Percentiles rank a stretch among this genome's conserved stretches.
phyloP scores from a whole-genome alignment of 2,329 filamentous ascomycete species.

The Oidium heveae region DNA sequence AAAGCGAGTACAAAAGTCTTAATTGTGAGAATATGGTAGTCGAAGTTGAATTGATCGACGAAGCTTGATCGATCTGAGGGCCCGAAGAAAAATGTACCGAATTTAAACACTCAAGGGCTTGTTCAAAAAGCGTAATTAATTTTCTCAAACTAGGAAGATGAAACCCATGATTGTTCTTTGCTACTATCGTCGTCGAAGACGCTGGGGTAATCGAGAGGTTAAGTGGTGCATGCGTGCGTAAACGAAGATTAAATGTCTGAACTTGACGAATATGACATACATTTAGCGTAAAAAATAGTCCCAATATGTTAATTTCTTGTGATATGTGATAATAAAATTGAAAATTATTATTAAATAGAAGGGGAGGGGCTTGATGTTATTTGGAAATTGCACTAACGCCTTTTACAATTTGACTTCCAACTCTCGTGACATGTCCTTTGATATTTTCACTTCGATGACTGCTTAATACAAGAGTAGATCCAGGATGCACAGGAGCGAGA shows the following conservation, averaged over 20 bases:
- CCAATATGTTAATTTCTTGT: no score
- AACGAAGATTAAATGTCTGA: slow-evolving; percentile 51
- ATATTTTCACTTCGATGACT: slow-evolving; percentile 69
- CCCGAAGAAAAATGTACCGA: slow-evolving; percentile 51
- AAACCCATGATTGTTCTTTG: slow-evolving; percentile 17
- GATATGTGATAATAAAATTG: not conserved
- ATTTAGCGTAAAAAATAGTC: no score
- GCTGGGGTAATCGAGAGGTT: slow-evolving; percentile 6
- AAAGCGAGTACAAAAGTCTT: slow-evolving; percentile 26
- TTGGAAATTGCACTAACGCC: slow-evolving; percentile 31
- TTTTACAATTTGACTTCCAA: slow-evolving; percentile 78
- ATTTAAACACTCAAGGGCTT: slow-evolving; percentile 60
- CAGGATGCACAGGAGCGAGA: slow-evolving; percentile 60
- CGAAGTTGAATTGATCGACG: slow-evolving; percentile 1
- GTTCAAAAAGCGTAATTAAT: slow-evolving; percentile 54
- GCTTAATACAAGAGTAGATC: slow-evolving; percentile 71
- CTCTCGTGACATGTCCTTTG: slow-evolving; percentile 76
- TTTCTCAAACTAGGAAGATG: slow-evolving; percentile 43
- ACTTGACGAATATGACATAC: no score
- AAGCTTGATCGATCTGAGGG: slow-evolving; percentile 18
- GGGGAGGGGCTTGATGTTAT: not conserved
- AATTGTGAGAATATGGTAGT: slow-evolving; percentile 25
- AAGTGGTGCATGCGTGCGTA: slow-evolving; percentile 34
- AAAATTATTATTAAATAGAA: no score
- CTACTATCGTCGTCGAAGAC: not conserved